Conservation (phyloP, 169 alveolate species). For the Cryptosporidium viatorum region DNA sequence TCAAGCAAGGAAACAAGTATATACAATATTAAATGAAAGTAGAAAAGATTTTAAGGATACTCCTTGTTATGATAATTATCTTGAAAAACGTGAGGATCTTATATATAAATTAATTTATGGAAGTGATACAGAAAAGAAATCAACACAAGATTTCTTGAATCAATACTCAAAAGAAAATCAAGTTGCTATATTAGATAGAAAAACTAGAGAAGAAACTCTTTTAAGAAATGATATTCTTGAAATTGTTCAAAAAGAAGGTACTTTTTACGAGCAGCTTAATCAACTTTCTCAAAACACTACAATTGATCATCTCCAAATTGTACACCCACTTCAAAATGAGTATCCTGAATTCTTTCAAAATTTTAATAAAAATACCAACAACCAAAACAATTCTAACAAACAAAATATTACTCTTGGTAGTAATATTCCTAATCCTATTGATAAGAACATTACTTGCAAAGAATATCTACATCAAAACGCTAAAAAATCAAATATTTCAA, state of each 20-base stretch:
- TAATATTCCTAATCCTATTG: constrained; percentile 64
- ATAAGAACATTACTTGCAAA: constrained; percentile 45
- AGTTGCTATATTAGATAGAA: constrained; percentile 41
- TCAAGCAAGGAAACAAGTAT: constrained; percentile 41
- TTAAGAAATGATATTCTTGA: constrained; percentile 34
- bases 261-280: constrained; percentile 47
- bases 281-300: constrained; percentile 44
- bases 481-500: background rate
- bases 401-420: constrained; percentile 23
- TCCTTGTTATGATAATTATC: constrained; percentile 49
- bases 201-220: constrained; percentile 59
- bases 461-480: constrained; percentile 1
- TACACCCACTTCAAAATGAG: constrained; percentile 66
- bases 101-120: constrained; percentile 53
- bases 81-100: constrained; percentile 42
- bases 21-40: constrained; percentile 40
- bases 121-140: constrained; percentile 29
- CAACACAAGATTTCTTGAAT: constrained; percentile 33
- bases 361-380: background rate
- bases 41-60: constrained; percentile 60
- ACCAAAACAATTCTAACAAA: background rate
- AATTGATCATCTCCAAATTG: constrained; percentile 54
- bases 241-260: constrained; percentile 68
- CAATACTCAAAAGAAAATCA: constrained; percentile 61
- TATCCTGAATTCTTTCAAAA: constrained; percentile 66